Base-by-base conservation (phyloP, 2,329 filamentous ascomycete species). In the Claviceps paspali region DNA sequence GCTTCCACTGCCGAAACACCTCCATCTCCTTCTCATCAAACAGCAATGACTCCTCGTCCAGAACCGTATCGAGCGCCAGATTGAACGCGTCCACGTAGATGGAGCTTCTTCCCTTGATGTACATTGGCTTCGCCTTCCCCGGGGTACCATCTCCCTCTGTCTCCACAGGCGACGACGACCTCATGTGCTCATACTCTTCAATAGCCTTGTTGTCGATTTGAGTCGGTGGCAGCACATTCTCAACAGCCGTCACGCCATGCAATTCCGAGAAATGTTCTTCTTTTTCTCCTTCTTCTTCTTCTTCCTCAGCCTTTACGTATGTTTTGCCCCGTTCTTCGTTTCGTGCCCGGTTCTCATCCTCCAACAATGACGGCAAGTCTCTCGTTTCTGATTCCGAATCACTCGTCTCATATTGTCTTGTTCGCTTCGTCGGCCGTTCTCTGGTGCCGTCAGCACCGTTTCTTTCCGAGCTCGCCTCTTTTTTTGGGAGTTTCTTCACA, bases 61-160 rank as follows among this genome's bases (percentile, higher is more conserved):
- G 61, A 3, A 98, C 91, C 0, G 84, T 94, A 41, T 88, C 79
- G 34, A 98, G 63, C 2, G 88, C 85, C 11, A 96, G 65, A 51
- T 94, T 94, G 65, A 98, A 98, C 1, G 91, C 91, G 60, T 98
- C 91, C 14, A 95, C 85, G 50, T 98, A 98, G 38, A 98, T 84
- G 1, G 87, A 96, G 50, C 79, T 92, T 53, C 76, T 78, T 0
- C 85, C 84, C 49, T 69, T 75, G 4, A 76, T 59, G 84, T 84
- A 94, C 41, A 41, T 34, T 4, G 53, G 47, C 4, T 42, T 51
- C 44, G 39, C 54, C 44, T 68, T 65, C 5, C 64, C 51, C 7
- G 64, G 52, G 8, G 61, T 52, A 37, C 65, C 50, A 7, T 53
- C 50, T n/a, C 51, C 49, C 2, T 47, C 49, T 2, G 47, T 46